Evolutionary conservation across 75 land plant species (phyloP), one percentile per base, ranked within the genome.

Genomic region (Selaginella moellendorffii): DNA sequence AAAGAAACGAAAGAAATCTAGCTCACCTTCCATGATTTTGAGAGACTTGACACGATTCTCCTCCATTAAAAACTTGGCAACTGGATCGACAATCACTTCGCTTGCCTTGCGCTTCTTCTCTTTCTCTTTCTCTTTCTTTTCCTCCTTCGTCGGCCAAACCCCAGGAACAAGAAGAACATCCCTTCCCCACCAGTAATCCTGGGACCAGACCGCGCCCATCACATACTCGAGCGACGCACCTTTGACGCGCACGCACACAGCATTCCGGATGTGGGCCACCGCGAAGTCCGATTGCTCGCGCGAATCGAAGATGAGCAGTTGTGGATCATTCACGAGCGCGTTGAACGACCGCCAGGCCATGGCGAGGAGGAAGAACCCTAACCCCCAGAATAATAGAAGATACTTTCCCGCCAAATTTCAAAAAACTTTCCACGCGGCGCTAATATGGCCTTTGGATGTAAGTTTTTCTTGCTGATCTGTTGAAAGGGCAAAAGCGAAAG

Each of bases 141-240:
- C 14, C 10, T 36, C 5, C 46, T 14, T 36, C 14, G 46, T 36
- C 46, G 5, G 46, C 5, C 5, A 14, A 14, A 36, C 5, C 46
- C 5, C 46, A 5, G 46, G 25, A 26, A 74, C 26, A 0, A 74
- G 74, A n/a, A 74, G 59, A 26, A 74, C 29, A 28, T 74, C 26
- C 29, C 67, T 70, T 63, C 62, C 76, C 76, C 76, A 74, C 76
- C 76, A 74, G 52, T 73, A 74, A 29, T 69, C 63, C 1, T 29
- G 25, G 29, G 73, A 69, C 46, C 46, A 36, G 5, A 5, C 10
- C 5, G 46, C 46, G 22, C 76, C 67, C 23, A 54, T 27, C 58
- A 70, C 68, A 25, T 26, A 25, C 53, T 72, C 68, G 18, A 72
- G 52, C 18, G 63, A 31, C 8, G 19, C 29, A 5, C 64, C 71